These are phyloP conservation scores for Aethionema arabicum DNA, from an alignment of 345 rosid genomes.

Conservation along the genomic window DNA sequence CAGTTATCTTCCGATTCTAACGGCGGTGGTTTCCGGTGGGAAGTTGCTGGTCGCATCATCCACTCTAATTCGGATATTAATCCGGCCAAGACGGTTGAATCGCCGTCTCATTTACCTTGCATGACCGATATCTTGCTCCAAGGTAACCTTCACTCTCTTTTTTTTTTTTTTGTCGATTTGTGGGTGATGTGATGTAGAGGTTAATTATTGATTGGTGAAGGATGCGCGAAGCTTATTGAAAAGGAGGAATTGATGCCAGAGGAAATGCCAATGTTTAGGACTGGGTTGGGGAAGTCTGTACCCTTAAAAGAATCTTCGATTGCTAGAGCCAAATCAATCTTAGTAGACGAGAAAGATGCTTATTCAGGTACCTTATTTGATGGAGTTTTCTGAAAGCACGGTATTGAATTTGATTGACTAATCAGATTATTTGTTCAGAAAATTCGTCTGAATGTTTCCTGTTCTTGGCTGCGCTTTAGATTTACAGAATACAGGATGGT, in stretches of 20 bases:
- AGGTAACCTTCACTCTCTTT: slow-evolving; percentile 41
- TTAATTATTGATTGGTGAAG: slow-evolving; percentile 26
- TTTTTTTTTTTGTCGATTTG: background rate
- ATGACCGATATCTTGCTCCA: slow-evolving; percentile 64
- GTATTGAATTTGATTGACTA: background rate
- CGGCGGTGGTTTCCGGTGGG: slow-evolving; percentile 61
- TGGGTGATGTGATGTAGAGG: background rate
- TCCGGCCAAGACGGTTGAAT: slow-evolving; percentile 24
- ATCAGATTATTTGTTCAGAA: background rate
- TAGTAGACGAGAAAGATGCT: slow-evolving; percentile 6
- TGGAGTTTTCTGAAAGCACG: background rate
- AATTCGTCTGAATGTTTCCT: slow-evolving; percentile 8
- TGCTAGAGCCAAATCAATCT: slow-evolving; percentile 28
- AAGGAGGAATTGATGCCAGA: slow-evolving; percentile 7
- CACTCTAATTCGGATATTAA: slow-evolving; percentile 29
- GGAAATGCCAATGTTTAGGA: slow-evolving; percentile 27
- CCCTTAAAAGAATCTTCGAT: slow-evolving; percentile 29
- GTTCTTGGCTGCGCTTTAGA: slow-evolving; percentile 20
- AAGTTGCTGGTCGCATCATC: slow-evolving; percentile 41
- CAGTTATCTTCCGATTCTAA: slow-evolving; percentile 51
- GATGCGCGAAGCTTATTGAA: slow-evolving; percentile 31
- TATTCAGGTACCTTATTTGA: slow-evolving; percentile 12
- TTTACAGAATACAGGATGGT: slow-evolving; percentile 35
- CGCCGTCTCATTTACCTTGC: slow-evolving; percentile 50
- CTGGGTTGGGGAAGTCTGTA: slow-evolving; percentile 35